Evolutionary conservation across 2,329 filamentous ascomycete genomes (phyloP).

Genomic region (Fusarium albosuccineum): DNA sequence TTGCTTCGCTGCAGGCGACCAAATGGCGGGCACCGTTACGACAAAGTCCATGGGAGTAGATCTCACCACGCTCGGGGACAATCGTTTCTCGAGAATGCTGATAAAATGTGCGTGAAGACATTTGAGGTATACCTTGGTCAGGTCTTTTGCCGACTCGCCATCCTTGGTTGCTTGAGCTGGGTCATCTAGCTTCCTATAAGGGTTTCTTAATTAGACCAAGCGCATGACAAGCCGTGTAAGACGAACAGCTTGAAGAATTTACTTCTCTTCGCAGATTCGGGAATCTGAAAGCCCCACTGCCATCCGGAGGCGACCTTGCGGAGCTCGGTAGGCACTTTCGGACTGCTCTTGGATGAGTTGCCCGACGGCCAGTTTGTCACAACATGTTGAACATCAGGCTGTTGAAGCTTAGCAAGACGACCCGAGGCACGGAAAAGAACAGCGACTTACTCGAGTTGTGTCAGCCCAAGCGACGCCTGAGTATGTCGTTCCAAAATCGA

Average conservation of each 20-base stretch:
- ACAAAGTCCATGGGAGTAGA: conserved; percentile 65
- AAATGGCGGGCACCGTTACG: conserved; percentile 70
- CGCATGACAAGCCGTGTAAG: neutral
- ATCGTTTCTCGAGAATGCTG: conserved; percentile 56
- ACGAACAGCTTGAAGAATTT: conserved; percentile 65
- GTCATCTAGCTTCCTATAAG: conserved; percentile 53
- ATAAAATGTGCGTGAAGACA: conserved; percentile 64
- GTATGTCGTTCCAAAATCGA: conserved; percentile 70
- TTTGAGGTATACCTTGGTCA: conserved; percentile 59
- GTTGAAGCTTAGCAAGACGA: conserved; percentile 40
- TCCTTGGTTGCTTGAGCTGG: conserved; percentile 47
- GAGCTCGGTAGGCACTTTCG: conserved; percentile 64
- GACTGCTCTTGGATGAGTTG: conserved; percentile 50
- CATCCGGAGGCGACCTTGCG: conserved; percentile 56
- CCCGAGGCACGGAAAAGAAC: conserved; percentile 7
- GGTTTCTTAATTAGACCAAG: conserved; percentile 26
- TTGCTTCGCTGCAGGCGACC: conserved; percentile 67
- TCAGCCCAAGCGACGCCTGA: conserved; percentile 67
- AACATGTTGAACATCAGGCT: conserved; percentile 57
- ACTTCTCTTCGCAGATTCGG: conserved; percentile 55
- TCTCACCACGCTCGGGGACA: conserved; percentile 58
- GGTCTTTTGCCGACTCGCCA: conserved; percentile 52
- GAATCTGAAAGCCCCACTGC: conserved; percentile 66
- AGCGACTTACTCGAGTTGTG: conserved; percentile 52
- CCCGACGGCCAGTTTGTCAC: conserved; percentile 60